Base-by-base conservation (phyloP, 805 yeast species). In the Candida ipomoeae region DNA sequence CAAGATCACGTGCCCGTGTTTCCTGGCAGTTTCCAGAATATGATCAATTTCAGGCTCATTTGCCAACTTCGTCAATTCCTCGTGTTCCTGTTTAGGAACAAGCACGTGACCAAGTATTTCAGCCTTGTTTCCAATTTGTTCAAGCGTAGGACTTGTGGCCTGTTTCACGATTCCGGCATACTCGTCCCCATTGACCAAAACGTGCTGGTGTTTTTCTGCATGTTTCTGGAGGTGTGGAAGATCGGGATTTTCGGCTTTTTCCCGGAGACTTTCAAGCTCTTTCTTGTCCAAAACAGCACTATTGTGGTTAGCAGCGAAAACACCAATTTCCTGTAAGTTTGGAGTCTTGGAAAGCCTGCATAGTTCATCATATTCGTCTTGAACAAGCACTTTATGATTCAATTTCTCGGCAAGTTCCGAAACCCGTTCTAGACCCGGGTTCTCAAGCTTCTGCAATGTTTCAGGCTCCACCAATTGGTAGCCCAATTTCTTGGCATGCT, bases 11-110 rank as follows among this genome's bases (percentile, higher is more conserved):
- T 44, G 48, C 5, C 17, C 39, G 4, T 42, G 47, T 2, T 36
- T 40, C 10, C 26, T 38, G 5, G 58, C 58, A 11, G 48, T 45
- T 6, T 23, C 48, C 26, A 33, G 34, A 11, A 54, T 4, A n/a
- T 52, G 55, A 8, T 55, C 56, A 18, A 54, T 31, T 10, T 53
- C 23, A 21, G 70, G 70, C 13, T 50, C 44, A 44, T 13, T 51
- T 44, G 35, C 43, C 46, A 5, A 66, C 33, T 41, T 57, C 60
- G 15, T 53, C 56, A 29, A 54, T 26, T 26, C 23, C 10, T 50
- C 50, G 14, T 57, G 55, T 5, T 60, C 61, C 2, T 39, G 44
- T 18, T 57, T 10, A 1, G 52, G 48, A n/a, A 58, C 23, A 1
- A 57, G 44, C 15, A 54, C 55, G 18, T 50, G 55, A 14, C 62